Conservation (phyloP, 805 yeast genomes). For the Candida anglica region DNA sequence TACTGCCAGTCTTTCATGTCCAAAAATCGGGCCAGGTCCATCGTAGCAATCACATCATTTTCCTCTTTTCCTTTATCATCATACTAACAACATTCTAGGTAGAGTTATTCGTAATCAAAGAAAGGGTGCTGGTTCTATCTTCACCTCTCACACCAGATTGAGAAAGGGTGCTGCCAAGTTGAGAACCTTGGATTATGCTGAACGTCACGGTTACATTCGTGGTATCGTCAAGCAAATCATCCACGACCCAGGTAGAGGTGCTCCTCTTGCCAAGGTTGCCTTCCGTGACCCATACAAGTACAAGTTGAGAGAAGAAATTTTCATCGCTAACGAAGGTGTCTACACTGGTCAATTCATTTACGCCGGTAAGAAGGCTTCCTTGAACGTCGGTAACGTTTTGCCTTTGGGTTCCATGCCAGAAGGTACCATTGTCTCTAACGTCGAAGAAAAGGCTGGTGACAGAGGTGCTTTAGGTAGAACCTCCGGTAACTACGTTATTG, state of each 20-base stretch:
- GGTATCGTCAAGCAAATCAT: slow-evolving; percentile 98
- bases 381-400: slow-evolving; percentile 94
- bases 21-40: too few relatives aligned
- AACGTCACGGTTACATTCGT: slow-evolving; percentile 99
- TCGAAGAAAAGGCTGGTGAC: slow-evolving; percentile 98
- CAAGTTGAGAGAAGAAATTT: slow-evolving; percentile 96
- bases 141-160: slow-evolving; percentile 99
- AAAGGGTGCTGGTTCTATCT: slow-evolving; percentile 99
- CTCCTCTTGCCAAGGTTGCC: slow-evolving; percentile 97
- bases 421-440: slow-evolving; percentile 98
- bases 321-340: slow-evolving; percentile 99
- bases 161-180: slow-evolving; percentile 99
- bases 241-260: slow-evolving; percentile 99
- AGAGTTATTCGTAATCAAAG: slow-evolving; percentile 99
- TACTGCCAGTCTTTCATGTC: too few relatives aligned
- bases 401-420: slow-evolving; percentile 98
- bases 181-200: slow-evolving; percentile 98
- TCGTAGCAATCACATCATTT: too few relatives aligned
- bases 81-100: slow-evolving; percentile 49
- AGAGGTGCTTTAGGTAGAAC: slow-evolving; percentile 99
- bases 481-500: slow-evolving; percentile 98
- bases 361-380: slow-evolving; percentile 98
- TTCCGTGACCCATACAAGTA: slow-evolving; percentile 99
- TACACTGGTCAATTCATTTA: slow-evolving; percentile 99
- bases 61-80: too few relatives aligned